A percentile compares a stretch with the other conserved stretches of the same genome.
phyloP scores from a whole-genome alignment of 148 eudicot species.

The Silene conica region DNA sequence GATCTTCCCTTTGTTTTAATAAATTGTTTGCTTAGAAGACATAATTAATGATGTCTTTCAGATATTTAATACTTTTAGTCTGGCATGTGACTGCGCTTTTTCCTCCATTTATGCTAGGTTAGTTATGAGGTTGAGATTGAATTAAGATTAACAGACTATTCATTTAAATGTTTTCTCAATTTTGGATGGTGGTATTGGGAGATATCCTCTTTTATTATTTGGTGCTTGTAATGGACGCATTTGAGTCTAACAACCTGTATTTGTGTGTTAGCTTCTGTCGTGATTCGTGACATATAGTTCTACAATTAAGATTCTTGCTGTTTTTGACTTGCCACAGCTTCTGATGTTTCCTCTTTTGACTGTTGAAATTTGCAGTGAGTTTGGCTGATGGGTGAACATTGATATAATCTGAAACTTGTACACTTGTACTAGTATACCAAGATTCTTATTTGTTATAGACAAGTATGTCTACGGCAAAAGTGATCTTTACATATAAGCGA shows the following conservation, averaged over 20 bases:
- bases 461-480: slow-evolving; percentile 39
- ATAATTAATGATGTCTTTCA: neutral
- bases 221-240: neutral
- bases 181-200: neutral
- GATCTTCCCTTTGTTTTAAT: too few relatives aligned
- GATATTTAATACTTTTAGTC: too few relatives aligned
- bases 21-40: neutral
- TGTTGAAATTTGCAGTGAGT: slow-evolving; percentile 13
- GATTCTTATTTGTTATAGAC: slow-evolving; percentile 14
- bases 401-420: neutral
- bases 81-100: too few relatives aligned
- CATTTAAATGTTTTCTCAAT: neutral
- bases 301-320: neutral
- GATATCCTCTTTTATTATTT: too few relatives aligned
- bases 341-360: slow-evolving; percentile 15
- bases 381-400: neutral
- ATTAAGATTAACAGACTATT: neutral
- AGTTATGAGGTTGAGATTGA: too few relatives aligned
- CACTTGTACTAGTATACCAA: slow-evolving; percentile 1
- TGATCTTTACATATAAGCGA: slow-evolving; percentile 58
- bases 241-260: neutral
- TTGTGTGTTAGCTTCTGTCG: neutral
- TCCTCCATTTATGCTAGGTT: too few relatives aligned
- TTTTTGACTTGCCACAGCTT: neutral
- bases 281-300: neutral